A percentile compares a stretch with the other conserved stretches of the same genome.
Evolutionary conservation across 257 asterid genomes (phyloP).

Genomic region (Plantago elongata): DNA sequence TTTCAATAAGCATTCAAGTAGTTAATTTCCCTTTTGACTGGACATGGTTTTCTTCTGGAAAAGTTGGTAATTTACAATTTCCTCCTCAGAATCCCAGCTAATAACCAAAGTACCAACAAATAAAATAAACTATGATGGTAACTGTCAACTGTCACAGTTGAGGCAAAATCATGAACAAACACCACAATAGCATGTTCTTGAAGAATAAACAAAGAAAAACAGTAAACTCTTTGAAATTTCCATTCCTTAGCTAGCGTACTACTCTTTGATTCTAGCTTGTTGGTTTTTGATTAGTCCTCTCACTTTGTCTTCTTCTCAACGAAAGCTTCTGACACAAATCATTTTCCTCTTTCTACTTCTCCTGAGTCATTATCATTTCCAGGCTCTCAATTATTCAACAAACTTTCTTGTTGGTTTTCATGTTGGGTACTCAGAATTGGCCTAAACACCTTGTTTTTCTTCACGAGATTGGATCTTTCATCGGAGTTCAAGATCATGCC

Average conservation of each 20-base stretch:
- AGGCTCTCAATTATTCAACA: conserved; percentile 8
- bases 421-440: not conserved
- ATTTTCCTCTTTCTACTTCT: not conserved
- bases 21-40: too few species aligned
- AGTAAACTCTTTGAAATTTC: not conserved
- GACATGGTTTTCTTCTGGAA: too few species aligned
- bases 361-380: conserved; percentile 7
- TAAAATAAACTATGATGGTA: not conserved
- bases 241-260: conserved; percentile 6
- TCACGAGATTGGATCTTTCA: not conserved
- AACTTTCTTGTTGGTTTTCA: conserved; percentile 11
- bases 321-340: not conserved
- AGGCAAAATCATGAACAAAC: not conserved
- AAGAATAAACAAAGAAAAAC: not conserved
- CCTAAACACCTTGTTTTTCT: not conserved
- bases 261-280: conserved; percentile 12
- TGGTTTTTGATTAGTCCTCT: conserved; percentile 8
- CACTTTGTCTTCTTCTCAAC: conserved; percentile 11
- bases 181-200: not conserved
- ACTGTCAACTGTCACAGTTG: conserved; percentile 12
- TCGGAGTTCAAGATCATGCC: conserved; percentile 34
- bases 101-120: not conserved
- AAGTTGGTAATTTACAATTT: too few species aligned
- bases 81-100: not conserved
- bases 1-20: too few species aligned